Conservation (phyloP, 441 rosid species). For the Euphorbia schlechtendalii region DNA sequence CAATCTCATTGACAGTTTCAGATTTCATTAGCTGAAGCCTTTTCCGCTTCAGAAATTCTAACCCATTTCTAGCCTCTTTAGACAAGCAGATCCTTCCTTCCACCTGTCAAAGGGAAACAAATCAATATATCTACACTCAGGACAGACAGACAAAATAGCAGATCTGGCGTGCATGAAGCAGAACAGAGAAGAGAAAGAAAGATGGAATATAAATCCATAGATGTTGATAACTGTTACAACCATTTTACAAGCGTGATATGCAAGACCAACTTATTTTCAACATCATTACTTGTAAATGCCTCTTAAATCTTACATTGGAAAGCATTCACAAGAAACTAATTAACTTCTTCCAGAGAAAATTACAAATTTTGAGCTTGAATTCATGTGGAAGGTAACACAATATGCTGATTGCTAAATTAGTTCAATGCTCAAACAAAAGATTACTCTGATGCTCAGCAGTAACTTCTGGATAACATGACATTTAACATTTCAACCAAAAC, state of each 20-base stretch:
- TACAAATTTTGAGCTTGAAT: background rate
- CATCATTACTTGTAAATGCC: background rate
- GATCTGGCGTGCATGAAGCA: background rate
- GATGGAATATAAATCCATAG: background rate
- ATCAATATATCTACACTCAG: background rate
- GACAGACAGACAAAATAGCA: background rate
- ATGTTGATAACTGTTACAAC: background rate
- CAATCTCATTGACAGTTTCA: conserved; percentile 40
- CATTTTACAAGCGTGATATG: background rate
- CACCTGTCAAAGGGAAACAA: conserved; percentile 48
- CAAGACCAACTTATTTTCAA: background rate
- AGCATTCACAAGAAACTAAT: background rate
- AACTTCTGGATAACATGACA: background rate
- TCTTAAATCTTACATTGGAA: background rate
- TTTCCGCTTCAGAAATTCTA: conserved; percentile 77
- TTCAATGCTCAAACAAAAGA: background rate
- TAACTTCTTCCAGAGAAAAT: background rate
- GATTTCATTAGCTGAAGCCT: conserved; percentile 69
- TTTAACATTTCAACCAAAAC: background rate
- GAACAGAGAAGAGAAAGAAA: background rate
- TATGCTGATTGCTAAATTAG: background rate
- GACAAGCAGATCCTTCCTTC: conserved; percentile 78
- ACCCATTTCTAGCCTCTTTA: conserved; percentile 65
- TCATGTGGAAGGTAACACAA: background rate
- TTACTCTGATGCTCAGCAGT: background rate